Percentiles rank a stretch among this genome's conserved stretches.
phyloP scores from a whole-genome alignment of 2,329 filamentous ascomycete species.

The Fusarium equiseti region DNA sequence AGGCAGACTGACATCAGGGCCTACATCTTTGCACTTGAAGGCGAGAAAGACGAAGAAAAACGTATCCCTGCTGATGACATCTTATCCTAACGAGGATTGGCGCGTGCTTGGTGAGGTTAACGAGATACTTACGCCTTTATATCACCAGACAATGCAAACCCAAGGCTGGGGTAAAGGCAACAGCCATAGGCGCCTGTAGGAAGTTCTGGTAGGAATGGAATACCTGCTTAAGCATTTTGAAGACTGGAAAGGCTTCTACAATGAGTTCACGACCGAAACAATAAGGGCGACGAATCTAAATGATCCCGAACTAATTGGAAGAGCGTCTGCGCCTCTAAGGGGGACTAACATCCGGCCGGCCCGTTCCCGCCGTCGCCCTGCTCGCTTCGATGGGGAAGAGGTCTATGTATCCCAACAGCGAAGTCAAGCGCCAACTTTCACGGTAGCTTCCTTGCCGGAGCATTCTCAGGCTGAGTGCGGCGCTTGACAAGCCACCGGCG shows the following conservation, averaged over 20 bases:
- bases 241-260: slow-evolving; percentile 14
- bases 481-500: too few relatives aligned
- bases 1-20: slow-evolving; percentile 18
- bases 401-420: too few relatives aligned
- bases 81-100: not conserved
- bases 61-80: not conserved
- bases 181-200: slow-evolving; percentile 14
- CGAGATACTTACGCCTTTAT: slow-evolving; percentile 15
- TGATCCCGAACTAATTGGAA: too few relatives aligned
- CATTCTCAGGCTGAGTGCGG: too few relatives aligned
- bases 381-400: too few relatives aligned
- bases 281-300: too few relatives aligned
- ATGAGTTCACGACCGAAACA: not conserved
- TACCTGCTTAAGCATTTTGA: slow-evolving; percentile 19
- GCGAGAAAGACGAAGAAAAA: not conserved
- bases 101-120: slow-evolving; percentile 19
- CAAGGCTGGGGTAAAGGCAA: slow-evolving; percentile 13
- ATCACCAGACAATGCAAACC: slow-evolving; percentile 12
- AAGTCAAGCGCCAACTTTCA: too few relatives aligned
- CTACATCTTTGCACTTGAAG: slow-evolving; percentile 8
- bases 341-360: too few relatives aligned
- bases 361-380: too few relatives aligned
- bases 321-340: too few relatives aligned
- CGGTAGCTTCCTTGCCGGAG: too few relatives aligned
- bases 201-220: slow-evolving; percentile 17